phyloP scores from a whole-genome alignment of 257 asterid genomes.

The Solanum tarapatanum region DNA sequence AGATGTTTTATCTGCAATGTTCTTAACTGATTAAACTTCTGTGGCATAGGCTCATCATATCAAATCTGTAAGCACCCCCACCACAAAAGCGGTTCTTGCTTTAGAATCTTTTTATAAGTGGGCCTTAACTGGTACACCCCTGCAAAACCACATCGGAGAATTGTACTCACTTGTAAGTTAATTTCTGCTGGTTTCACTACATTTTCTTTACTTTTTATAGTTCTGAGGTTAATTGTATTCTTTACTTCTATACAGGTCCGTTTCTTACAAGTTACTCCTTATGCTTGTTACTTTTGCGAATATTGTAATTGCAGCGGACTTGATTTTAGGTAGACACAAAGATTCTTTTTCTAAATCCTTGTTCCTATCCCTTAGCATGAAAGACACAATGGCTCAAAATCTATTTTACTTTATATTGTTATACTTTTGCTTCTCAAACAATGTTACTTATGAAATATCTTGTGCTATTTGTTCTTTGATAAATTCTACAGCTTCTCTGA shows the following conservation, averaged over 20 bases:
- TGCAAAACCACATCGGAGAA: background rate
- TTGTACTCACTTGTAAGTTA: background rate
- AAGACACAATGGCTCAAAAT: too few relatives aligned
- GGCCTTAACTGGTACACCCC: background rate
- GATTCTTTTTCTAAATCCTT: too few relatives aligned
- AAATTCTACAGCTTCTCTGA: background rate
- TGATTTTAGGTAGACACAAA: background rate
- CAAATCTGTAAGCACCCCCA: background rate
- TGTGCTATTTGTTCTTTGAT: background rate
- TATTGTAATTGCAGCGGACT: background rate
- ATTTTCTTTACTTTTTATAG: background rate
- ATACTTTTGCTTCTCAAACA: background rate
- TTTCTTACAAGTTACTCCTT: background rate
- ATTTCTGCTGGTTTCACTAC: background rate
- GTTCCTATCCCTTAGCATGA: too few relatives aligned
- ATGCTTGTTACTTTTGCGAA: too few relatives aligned
- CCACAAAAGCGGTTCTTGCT: background rate
- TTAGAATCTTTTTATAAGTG: background rate
- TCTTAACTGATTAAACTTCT: background rate
- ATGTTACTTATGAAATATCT: background rate
- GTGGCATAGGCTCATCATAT: background rate
- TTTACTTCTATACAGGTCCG: background rate
- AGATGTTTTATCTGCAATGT: background rate
- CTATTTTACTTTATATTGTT: too few relatives aligned
- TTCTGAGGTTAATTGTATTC: background rate